Base-by-base conservation (phyloP, 441 rosid genomes). In the Flueggea neowawraea region DNA sequence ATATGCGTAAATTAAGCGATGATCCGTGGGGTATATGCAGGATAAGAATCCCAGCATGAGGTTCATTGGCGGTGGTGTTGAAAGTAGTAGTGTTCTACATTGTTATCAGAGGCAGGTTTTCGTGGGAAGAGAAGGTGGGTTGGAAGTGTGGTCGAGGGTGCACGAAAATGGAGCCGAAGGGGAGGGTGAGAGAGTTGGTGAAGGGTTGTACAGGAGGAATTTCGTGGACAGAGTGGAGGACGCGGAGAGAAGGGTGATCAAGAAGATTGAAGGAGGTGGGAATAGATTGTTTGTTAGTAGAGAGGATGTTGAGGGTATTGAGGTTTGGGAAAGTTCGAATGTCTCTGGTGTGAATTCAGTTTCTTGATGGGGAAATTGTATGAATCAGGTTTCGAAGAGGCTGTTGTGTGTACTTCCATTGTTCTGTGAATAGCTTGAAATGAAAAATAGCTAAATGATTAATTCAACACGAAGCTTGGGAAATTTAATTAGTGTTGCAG, bases 121-220 rank as follows among this genome's bases (percentile, higher is more conserved):
- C 62, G 91, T 90, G 2, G 95, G 89, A 15, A 80, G 89, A 73
- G 94, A 78, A 17, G 94, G 91, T 10, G 77, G 72, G 3, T 60
- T 94, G 33, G 97, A 94, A 80, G 99, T 89, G 3, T 94, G 99
- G 99, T 91, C 99, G 0, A 73, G 78, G 36, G 74, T 78, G 39
- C 69, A 54, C 0, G 80, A 61, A 43, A 67, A 54, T 10, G 74
- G 43, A 53, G 54, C 4, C 31, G 57, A 44, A 39, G 39, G 16
- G 47, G 55, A 52, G 45, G 2, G 28, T 22, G 54, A 56, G 44
- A 32, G 50, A 56, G 65, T 17, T 31, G 56, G 55, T 28, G 79
- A 68, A 2, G 71, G 65, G 7, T 49, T 63, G 67, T 70, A 76
- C 8, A 83, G 85, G 67, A 85, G 89, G 79, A 94, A 89, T 78